Percentiles rank a stretch among this genome's conserved stretches.
Conservation (phyloP, 805 yeast genomes). For the Tetrapisispora pingtungensis region DNA sequence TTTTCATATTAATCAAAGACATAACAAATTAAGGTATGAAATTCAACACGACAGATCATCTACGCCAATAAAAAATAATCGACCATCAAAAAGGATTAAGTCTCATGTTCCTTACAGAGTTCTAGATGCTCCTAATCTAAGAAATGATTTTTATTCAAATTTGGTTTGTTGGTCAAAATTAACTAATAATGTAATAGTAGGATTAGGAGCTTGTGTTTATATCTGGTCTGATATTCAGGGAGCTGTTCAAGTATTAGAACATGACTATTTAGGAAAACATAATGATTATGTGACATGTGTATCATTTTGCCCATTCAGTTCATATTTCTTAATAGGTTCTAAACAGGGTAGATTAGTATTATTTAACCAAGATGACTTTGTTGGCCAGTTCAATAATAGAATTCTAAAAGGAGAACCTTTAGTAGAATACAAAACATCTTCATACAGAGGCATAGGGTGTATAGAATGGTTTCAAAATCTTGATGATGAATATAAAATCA, state of each 20-base stretch:
- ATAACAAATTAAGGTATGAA: slow-evolving; percentile 8
- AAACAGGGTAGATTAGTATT: slow-evolving; percentile 43
- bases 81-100: slow-evolving; percentile 24
- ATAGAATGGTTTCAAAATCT: slow-evolving; percentile 41
- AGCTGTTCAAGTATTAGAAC: slow-evolving; percentile 34
- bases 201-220: slow-evolving; percentile 47
- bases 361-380: slow-evolving; percentile 31
- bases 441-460: slow-evolving; percentile 42
- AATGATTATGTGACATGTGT: slow-evolving; percentile 45
- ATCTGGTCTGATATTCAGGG: slow-evolving; percentile 51
- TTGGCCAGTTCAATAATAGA: slow-evolving; percentile 5
- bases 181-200: slow-evolving; percentile 51
- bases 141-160: slow-evolving; percentile 72
- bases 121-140: slow-evolving; percentile 57
- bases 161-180: slow-evolving; percentile 59
- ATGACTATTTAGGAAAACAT: slow-evolving; percentile 25
- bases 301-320: slow-evolving; percentile 40
- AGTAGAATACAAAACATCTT: slow-evolving; percentile 15
- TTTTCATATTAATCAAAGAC: slow-evolving; percentile 16
- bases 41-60: slow-evolving; percentile 4
- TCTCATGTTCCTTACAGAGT: slow-evolving; percentile 40
- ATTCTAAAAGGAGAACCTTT: slow-evolving; percentile 10
- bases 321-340: slow-evolving; percentile 46
- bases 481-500: slow-evolving; percentile 26
- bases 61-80: background rate